phyloP scores from a whole-genome alignment of 2,329 filamentous ascomycete genomes.

The Penicillium janthinellum region DNA sequence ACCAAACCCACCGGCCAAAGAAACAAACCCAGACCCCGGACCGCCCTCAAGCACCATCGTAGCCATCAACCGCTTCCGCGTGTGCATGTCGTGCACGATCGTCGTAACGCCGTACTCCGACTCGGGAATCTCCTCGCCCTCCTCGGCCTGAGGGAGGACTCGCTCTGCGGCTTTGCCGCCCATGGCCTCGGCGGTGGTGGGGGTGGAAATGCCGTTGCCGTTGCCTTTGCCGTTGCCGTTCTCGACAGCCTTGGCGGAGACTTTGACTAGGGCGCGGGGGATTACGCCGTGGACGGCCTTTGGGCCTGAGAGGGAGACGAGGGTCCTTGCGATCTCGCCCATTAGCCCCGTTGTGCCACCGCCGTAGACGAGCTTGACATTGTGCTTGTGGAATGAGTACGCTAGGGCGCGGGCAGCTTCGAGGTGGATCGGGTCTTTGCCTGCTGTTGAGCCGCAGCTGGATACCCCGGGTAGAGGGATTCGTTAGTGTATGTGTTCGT shows the following conservation, averaged over 20 bases:
- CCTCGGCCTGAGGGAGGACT: constrained; percentile 57
- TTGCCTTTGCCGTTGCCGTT: constrained; percentile 18
- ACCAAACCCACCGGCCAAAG: constrained; percentile 85
- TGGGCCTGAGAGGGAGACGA: constrained; percentile 81
- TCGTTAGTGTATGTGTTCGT: constrained; percentile 7
- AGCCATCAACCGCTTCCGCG: constrained; percentile 92
- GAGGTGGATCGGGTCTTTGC: constrained; percentile 72
- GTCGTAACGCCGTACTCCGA: constrained; percentile 76
- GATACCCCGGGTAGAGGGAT: not conserved
- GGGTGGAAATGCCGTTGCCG: constrained; percentile 26
- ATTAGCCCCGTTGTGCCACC: constrained; percentile 93
- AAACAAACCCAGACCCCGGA: constrained; percentile 84
- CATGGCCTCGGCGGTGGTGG: constrained; percentile 31
- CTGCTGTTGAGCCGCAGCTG: constrained; percentile 79
- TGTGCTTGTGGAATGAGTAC: constrained; percentile 69
- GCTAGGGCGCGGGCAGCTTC: constrained; percentile 77
- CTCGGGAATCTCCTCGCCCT: constrained; percentile 35
- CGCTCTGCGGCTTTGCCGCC: constrained; percentile 52
- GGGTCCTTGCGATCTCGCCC: constrained; percentile 86
- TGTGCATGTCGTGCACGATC: constrained; percentile 94
- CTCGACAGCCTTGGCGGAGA: constrained; percentile 55
- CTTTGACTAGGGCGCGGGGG: constrained; percentile 77
- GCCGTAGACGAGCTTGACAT: constrained; percentile 87
- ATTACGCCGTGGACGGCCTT: constrained; percentile 89
- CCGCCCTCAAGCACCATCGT: constrained; percentile 79